phyloP scores from a whole-genome alignment of 139 green algal genomes.

The Chlorokybus atmophyticus region DNA sequence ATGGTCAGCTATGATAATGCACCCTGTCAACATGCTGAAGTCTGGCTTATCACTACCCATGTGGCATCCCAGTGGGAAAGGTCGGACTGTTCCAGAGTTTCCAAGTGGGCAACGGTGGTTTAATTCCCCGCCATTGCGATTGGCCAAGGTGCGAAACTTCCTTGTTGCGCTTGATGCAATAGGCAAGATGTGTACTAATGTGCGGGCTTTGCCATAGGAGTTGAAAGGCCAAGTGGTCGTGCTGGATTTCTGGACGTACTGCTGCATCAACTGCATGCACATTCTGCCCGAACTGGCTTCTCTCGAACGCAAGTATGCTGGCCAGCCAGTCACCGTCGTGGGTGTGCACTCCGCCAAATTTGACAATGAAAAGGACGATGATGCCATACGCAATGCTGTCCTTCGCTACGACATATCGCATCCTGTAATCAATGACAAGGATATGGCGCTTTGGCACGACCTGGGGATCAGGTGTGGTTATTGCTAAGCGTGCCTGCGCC shows the following conservation, averaged over 20 bases:
- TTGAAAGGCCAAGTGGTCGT: conserved; percentile 48
- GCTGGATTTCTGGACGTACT: conserved; percentile 79
- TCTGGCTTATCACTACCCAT: no score
- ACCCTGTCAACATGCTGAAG: no score
- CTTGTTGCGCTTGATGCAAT: no score
- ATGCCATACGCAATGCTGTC: conserved; percentile 39
- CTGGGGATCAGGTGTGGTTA: conserved; percentile 54
- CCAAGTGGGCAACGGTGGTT: conserved; percentile 40
- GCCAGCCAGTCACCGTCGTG: conserved; percentile 45
- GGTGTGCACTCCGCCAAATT: conserved; percentile 71
- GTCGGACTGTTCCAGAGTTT: conserved; percentile 49
- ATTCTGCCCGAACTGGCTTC: conserved; percentile 57
- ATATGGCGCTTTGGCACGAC: conserved; percentile 51
- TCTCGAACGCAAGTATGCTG: conserved; percentile 51
- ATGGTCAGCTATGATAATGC: no score
- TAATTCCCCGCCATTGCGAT: conserved; percentile 37
- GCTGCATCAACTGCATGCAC: conserved; percentile 83
- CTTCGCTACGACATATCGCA: conserved; percentile 57
- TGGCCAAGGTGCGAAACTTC: conserved; percentile 15
- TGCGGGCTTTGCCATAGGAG: conserved; percentile 29
- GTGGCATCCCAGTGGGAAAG: conserved; percentile 37
- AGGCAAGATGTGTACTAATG: no score
- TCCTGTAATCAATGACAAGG: conserved; percentile 55
- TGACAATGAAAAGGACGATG: conserved; percentile 66
- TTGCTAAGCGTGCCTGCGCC: no score